Evolutionary conservation across 2,329 filamentous ascomycete species (phyloP).

Genomic region (Cryphonectria nitschkei): DNA sequence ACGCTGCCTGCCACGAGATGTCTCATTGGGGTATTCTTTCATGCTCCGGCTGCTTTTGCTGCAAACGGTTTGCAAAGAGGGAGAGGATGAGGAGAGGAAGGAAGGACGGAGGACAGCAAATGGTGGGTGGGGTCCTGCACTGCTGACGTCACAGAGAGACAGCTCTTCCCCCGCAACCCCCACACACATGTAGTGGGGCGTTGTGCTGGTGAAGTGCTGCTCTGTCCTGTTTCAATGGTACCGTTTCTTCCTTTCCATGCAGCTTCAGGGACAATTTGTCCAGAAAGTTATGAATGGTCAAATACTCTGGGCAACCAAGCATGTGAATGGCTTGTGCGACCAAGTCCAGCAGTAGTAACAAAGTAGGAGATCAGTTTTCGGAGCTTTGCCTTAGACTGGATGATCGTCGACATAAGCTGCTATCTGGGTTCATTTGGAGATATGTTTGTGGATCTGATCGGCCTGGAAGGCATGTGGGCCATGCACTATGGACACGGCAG

Average conservation of each 20-base stretch:
- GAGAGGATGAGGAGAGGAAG: not conserved
- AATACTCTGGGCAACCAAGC: no score
- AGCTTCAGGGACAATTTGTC: not conserved
- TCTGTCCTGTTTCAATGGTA: not conserved
- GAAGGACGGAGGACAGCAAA: not conserved
- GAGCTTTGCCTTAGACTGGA: not conserved
- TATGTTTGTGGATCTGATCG: not conserved
- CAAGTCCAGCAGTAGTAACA: no score
- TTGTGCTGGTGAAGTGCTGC: not conserved
- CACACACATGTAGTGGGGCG: not conserved
- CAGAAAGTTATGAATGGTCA: no score
- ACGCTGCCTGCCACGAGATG: not conserved
- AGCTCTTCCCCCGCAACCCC: not conserved
- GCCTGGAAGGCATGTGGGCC: no score
- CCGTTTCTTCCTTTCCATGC: no score
- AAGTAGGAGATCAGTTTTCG: not conserved
- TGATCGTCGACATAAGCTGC: not conserved
- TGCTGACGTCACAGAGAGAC: not conserved
- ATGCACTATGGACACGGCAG: no score
- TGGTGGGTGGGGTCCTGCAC: not conserved
- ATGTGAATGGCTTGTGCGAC: no score
- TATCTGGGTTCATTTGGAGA: not conserved
- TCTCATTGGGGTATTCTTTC: not conserved
- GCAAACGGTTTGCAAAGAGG: not conserved
- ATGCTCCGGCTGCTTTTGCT: not conserved